Base-by-base conservation (phyloP, 768 basidiomycete genomes). In the Xerocomellus dryophilus region DNA sequence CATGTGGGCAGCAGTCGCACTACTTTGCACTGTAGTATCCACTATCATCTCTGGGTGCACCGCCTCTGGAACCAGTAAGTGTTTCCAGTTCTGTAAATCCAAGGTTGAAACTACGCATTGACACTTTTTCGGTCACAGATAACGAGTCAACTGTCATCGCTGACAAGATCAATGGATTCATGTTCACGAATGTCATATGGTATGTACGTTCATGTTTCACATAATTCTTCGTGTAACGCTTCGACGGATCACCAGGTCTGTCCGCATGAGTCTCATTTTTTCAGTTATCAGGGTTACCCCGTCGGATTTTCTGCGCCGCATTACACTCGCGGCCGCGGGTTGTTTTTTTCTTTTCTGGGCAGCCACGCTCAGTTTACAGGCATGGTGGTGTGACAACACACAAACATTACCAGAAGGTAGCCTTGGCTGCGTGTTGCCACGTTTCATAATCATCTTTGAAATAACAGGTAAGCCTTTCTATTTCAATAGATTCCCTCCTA, bases 221-320 rank as follows among this genome's bases (percentile, higher is more conserved):
- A 17, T 17, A 6, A 38, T 42, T 11, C 4, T 8, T 38, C 14
- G 23, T 20, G 23, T 29, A 10, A 14, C 1, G 14, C 12, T 42
- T 38, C 4, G 5, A 18, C 36, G 15, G 45, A 27, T 51, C 7
- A 6, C 40, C 29, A 62, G 61, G 61, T 58, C 56, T 20, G 61
- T 62, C n/a, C 61, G 61, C 27, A 42, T 62, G 49, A 62, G 61
- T 43, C 20, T 62, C 23, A 38, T 62, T 11, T 51, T 44, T 10
- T 59, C 61, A 2, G 31, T 62, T 15, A 3, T 62, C 9, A 50
- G 61, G 25, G 51, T 62, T 7, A 35, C 40, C 17, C 6, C 29
- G 17, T 44, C 53, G 3, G 14, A 17, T 20, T 27, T 36, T 21
- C 18, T 47, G 21, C 56, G 51, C 25, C 50, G 34, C 40, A 20